phyloP scores from a whole-genome alignment of 371 early-diverging fungal genomes.

The Apophysomyces ossiformis region DNA sequence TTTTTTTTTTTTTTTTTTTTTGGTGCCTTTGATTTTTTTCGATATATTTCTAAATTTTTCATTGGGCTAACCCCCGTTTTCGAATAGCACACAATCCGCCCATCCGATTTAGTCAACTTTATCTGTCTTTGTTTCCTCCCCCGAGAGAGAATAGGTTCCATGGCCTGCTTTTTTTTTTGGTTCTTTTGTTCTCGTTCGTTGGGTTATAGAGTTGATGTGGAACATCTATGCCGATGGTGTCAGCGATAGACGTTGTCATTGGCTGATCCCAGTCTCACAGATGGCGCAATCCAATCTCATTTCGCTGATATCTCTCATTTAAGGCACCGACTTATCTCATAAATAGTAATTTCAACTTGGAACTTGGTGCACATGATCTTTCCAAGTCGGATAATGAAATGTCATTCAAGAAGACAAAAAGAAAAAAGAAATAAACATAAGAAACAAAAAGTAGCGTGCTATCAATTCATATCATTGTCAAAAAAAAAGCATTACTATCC shows the following conservation, averaged over 20 bases:
- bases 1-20: not conserved
- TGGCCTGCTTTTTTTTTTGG: not conserved
- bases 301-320: not conserved
- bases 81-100: not conserved
- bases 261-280: not conserved
- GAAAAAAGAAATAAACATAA: too few species aligned
- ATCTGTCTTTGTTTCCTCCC: not conserved
- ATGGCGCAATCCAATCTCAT: slow-evolving; percentile 4
- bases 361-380: slow-evolving; percentile 2
- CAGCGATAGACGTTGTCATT: slow-evolving; percentile 6
- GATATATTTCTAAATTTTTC: not conserved
- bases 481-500: too few species aligned
- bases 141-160: not conserved
- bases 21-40: not conserved
- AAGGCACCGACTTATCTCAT: not conserved
- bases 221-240: slow-evolving; percentile 16
- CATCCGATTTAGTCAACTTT: slow-evolving; percentile 2
- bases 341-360: not conserved
- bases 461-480: too few species aligned
- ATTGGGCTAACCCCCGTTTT: not conserved
- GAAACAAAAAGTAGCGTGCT: too few species aligned
- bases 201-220: not conserved
- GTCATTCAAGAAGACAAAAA: too few species aligned
- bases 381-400: not conserved
- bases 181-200: too few species aligned